phyloP scores from a whole-genome alignment of 2,329 filamentous ascomycete genomes.

The Penicillium capsulatum region DNA sequence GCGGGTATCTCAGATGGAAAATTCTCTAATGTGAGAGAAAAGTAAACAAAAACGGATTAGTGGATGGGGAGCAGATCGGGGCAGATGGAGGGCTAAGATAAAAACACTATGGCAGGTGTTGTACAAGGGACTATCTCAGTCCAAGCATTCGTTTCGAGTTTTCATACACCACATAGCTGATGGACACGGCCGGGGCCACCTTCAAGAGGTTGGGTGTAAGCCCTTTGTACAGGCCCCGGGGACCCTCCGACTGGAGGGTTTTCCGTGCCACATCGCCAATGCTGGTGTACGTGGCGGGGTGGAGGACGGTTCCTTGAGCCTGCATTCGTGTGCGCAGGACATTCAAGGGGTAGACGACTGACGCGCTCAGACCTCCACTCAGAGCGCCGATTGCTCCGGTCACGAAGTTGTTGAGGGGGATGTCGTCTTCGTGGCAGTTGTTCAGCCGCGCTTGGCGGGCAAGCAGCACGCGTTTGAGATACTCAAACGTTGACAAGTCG shows the following conservation, averaged over 20 bases:
- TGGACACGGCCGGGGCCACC: constrained; percentile 91
- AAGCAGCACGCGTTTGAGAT: constrained; percentile 73
- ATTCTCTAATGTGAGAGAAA: constrained; percentile 19
- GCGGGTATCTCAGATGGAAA: constrained; percentile 32
- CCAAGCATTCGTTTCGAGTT: constrained; percentile 73
- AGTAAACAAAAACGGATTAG: neutral
- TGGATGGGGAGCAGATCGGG: neutral
- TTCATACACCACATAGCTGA: constrained; percentile 91
- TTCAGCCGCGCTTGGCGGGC: constrained; percentile 63
- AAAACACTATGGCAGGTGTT: neutral
- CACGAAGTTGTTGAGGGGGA: constrained; percentile 71
- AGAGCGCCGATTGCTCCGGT: constrained; percentile 87
- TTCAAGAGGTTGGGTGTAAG: constrained; percentile 93
- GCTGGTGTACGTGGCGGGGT: constrained; percentile 83
- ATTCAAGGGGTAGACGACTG: constrained; percentile 93
- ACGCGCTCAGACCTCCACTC: constrained; percentile 86
- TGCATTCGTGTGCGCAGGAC: constrained; percentile 87
- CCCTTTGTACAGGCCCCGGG: constrained; percentile 86
- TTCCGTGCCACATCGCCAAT: constrained; percentile 83
- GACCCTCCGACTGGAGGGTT: constrained; percentile 77
- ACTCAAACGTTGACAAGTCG: constrained; percentile 92
- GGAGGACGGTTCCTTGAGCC: constrained; percentile 88
- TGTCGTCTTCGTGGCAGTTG: constrained; percentile 77
- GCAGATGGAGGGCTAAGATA: constrained; percentile 3
- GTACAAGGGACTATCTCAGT: constrained; percentile 36